Percentiles rank a stretch among this genome's conserved stretches.
Evolutionary conservation across 164 flowering plant species (phyloP).

Genomic region (Santalum album): DNA sequence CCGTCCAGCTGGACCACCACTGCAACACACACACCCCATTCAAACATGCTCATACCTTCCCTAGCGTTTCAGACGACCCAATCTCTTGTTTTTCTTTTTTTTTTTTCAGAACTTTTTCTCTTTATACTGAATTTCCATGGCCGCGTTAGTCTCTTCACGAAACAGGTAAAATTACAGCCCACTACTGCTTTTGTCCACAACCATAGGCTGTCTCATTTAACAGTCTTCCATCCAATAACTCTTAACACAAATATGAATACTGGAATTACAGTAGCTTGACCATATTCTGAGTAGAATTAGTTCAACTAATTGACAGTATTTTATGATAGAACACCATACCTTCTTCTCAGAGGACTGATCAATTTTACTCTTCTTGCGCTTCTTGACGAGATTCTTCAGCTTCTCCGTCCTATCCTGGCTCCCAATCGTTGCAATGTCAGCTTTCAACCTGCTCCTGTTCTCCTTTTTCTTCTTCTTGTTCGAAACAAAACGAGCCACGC

Average conservation of each 20-base stretch:
- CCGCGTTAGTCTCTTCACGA: constrained; percentile 5
- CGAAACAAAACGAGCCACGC: constrained; percentile 9
- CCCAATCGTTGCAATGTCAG: background rate
- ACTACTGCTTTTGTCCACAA: constrained; percentile 7
- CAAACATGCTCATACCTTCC: constrained; percentile 5
- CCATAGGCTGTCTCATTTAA: background rate
- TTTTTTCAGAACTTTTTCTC: background rate
- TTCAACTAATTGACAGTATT: constrained; percentile 6
- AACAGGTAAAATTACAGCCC: constrained; percentile 12
- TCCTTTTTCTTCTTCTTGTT: constrained; percentile 7
- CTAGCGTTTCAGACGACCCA: constrained; percentile 10
- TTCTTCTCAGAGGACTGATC: constrained; percentile 7
- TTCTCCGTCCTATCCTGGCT: constrained; percentile 2
- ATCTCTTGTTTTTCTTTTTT: constrained; percentile 1
- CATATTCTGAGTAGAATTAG: too few species aligned
- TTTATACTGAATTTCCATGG: constrained; percentile 8
- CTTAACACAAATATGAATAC: background rate
- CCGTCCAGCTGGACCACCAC: background rate
- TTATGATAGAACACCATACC: constrained; percentile 18
- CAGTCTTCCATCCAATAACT: constrained; percentile 13
- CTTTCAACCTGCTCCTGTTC: constrained; percentile 5
- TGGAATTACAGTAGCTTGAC: too few species aligned
- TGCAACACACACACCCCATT: background rate
- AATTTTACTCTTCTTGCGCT: background rate
- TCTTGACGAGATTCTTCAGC: background rate